These are phyloP conservation scores for Trichoderma arundinaceum DNA, from an alignment of 2,329 filamentous ascomycete species.

Conservation along the genomic window DNA sequence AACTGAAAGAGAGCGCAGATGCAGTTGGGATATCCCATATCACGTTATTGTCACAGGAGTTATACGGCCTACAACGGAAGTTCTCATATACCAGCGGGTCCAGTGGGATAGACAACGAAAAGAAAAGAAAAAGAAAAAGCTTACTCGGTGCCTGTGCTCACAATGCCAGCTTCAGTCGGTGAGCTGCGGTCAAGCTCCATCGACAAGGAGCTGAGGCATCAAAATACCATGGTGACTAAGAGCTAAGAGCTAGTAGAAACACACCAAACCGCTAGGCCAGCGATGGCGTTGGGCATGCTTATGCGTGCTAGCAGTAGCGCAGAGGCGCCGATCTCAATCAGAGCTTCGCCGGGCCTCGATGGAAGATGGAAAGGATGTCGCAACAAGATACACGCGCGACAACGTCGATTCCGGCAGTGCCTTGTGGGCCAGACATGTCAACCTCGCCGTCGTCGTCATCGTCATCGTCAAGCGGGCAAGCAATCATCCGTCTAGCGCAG, in stretches of 20 bases:
- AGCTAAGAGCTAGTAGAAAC: neutral
- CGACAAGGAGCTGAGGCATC: neutral
- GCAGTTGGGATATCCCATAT: too few species aligned
- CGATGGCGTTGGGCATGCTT: conserved; percentile 9
- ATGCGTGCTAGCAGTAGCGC: conserved; percentile 19
- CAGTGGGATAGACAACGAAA: too few species aligned
- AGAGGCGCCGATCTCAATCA: conserved; percentile 9
- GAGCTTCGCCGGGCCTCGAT: conserved; percentile 6
- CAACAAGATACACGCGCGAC: neutral
- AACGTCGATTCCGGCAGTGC: neutral
- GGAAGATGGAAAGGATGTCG: neutral
- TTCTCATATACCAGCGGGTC: too few species aligned
- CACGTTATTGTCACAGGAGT: too few species aligned
- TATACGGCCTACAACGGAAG: too few species aligned
- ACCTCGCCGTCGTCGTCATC: neutral
- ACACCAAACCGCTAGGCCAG: neutral
- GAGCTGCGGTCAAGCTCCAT: too few species aligned
- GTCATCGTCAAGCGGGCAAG: neutral
- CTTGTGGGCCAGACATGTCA: conserved; percentile 9
- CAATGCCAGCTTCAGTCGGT: too few species aligned
- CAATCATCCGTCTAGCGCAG: neutral
- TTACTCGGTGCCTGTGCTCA: too few species aligned
- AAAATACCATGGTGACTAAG: neutral
- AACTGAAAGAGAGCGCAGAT: too few species aligned
- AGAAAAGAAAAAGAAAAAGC: too few species aligned